phyloP scores from a whole-genome alignment of 2,329 filamentous ascomycete genomes.

The Rachicladosporium sp. region DNA sequence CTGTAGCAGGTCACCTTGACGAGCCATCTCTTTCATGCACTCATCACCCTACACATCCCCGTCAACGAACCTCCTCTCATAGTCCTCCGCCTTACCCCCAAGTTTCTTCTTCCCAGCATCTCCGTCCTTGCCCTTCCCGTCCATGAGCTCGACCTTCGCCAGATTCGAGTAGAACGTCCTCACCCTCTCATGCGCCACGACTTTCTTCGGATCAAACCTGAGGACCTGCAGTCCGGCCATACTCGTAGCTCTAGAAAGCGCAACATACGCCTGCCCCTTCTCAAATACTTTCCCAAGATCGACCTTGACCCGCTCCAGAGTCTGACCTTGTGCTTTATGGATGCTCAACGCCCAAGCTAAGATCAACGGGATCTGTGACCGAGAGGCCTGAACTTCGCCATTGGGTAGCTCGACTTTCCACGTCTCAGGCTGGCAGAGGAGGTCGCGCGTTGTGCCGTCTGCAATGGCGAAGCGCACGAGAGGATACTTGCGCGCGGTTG shows the following conservation, averaged over 20 bases:
- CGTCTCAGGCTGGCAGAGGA: constrained; percentile 74
- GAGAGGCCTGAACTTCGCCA: constrained; percentile 82
- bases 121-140: constrained; percentile 5
- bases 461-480: constrained; percentile 72
- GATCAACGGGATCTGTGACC: constrained; percentile 66
- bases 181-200: constrained; percentile 86
- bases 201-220: constrained; percentile 77
- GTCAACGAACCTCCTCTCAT: constrained; percentile 11
- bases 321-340: constrained; percentile 95
- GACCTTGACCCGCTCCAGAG: constrained; percentile 84
- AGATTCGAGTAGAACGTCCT: constrained; percentile 74
- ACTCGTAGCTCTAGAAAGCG: constrained; percentile 79
- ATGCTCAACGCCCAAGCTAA: constrained; percentile 95
- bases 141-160: constrained; percentile 50
- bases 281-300: constrained; percentile 88
- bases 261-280: constrained; percentile 95
- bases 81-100: constrained; percentile 10
- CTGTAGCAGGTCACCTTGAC: too few species aligned
- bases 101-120: neutral
- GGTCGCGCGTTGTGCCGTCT: constrained; percentile 61
- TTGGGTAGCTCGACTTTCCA: constrained; percentile 98
- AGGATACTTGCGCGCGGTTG: constrained; percentile 54
- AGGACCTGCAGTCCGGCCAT: constrained; percentile 80
- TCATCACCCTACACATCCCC: neutral
- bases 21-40: too few species aligned